A percentile compares a stretch with the other conserved stretches of the same genome.
These are phyloP conservation scores for Lipomyces yamadae DNA, from an alignment of 805 yeast species.

Conservation along the genomic window DNA sequence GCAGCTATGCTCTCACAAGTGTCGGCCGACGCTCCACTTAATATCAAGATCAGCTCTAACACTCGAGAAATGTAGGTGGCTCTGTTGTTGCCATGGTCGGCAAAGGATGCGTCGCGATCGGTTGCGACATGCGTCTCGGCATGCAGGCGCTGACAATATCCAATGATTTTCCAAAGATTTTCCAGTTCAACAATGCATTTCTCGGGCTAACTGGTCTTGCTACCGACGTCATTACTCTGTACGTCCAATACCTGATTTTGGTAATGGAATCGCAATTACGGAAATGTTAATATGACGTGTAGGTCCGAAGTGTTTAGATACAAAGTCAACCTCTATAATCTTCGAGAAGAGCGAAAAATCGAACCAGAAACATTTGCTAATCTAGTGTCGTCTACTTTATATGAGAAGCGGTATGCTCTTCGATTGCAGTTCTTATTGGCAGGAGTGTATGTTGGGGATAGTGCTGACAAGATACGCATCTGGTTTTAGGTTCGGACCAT, in stretches of 20 bases:
- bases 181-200: conserved; percentile 74
- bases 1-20: background rate
- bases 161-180: conserved; percentile 90
- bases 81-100: conserved; percentile 98
- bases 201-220: conserved; percentile 95
- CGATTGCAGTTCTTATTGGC: too few relatives aligned
- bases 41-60: background rate
- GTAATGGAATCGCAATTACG: background rate
- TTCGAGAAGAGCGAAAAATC: conserved; percentile 87
- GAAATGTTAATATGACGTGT: background rate
- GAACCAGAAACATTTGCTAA: conserved; percentile 95
- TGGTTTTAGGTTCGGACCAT: conserved; percentile 70
- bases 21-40: background rate
- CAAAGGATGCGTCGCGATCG: conserved; percentile 97
- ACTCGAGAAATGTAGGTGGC: conserved; percentile 61
- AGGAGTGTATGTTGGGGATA: conserved; percentile 4
- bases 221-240: conserved; percentile 84
- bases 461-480: background rate
- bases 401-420: conserved; percentile 72
- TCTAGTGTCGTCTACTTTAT: conserved; percentile 84
- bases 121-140: conserved; percentile 92
- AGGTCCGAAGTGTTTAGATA: conserved; percentile 73
- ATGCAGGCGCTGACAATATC: conserved; percentile 90
- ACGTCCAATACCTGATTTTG: conserved; percentile 20
- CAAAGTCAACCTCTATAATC: conserved; percentile 84